Evolutionary conservation across 2,329 filamentous ascomycete genomes (phyloP).

Genomic region (Fusarium secorum): DNA sequence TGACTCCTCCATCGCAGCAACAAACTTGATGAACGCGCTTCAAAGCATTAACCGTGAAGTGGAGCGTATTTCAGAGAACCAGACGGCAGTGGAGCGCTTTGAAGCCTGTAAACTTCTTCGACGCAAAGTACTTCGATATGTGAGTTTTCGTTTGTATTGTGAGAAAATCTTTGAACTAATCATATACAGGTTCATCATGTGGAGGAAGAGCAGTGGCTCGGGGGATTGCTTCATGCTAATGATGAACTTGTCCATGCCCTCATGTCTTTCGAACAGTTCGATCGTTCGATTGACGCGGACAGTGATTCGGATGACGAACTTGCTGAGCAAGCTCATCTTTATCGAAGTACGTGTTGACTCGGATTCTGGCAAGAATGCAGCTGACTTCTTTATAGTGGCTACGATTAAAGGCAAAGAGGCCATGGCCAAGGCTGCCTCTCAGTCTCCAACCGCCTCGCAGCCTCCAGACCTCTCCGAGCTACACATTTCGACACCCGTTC

Average conservation of each 20-base stretch:
- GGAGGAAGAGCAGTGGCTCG: conserved; percentile 90
- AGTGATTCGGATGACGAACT: conserved; percentile 74
- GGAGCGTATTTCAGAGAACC: conserved; percentile 87
- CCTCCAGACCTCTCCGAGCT: conserved; percentile 56
- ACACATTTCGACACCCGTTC: conserved; percentile 53
- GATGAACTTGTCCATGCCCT: conserved; percentile 93
- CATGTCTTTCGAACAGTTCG: conserved; percentile 93
- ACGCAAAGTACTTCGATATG: conserved; percentile 84
- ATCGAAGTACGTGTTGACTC: conserved; percentile 59
- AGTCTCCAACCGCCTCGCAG: conserved; percentile 51
- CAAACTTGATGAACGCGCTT: conserved; percentile 85
- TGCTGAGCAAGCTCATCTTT: conserved; percentile 71
- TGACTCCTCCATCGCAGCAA: conserved; percentile 87
- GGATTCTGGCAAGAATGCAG: conserved; percentile 18
- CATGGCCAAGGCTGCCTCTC: conserved; percentile 49
- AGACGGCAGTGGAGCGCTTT: conserved; percentile 76
- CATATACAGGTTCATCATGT: conserved; percentile 78
- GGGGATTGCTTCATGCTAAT: conserved; percentile 89
- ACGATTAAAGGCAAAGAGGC: conserved; percentile 60
- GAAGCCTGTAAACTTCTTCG: conserved; percentile 87
- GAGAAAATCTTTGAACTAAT: conserved; percentile 1
- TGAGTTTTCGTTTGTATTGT: conserved; percentile 47
- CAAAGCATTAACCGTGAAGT: conserved; percentile 90
- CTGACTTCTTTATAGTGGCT: conserved; percentile 55
- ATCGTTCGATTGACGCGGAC: conserved; percentile 81